These are phyloP conservation scores for Coemansia sp. DNA, from an alignment of 192 early-diverging fungal species.

Conservation along the genomic window DNA sequence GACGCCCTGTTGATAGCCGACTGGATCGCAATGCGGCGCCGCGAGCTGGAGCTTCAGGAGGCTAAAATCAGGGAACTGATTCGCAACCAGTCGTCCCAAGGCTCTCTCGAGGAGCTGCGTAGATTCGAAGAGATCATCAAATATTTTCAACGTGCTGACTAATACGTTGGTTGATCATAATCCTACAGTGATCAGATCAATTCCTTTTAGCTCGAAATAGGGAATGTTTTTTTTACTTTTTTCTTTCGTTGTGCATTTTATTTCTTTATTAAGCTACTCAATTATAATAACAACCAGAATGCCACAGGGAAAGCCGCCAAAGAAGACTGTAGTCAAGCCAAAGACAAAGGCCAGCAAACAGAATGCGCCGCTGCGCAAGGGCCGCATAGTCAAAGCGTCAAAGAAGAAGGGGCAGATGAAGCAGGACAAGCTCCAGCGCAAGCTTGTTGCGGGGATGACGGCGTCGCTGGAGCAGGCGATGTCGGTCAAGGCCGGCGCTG, in stretches of 20 bases:
- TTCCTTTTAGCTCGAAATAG: too few relatives aligned
- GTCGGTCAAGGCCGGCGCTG: conserved; percentile 67
- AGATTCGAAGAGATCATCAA: conserved; percentile 1
- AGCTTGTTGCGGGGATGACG: conserved; percentile 45
- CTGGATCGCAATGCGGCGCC: conserved; percentile 36
- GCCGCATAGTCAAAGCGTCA: conserved; percentile 41
- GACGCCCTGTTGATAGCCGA: conserved; percentile 40
- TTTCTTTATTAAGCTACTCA: not conserved
- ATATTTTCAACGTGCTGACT: not conserved
- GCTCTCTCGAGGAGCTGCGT: not conserved
- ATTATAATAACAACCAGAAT: not conserved
- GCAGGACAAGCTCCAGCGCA: conserved; percentile 44
- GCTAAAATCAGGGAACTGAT: conserved; percentile 21
- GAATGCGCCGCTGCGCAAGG: conserved; percentile 25
- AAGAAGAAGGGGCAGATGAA: conserved; percentile 33
- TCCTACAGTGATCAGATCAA: not conserved
- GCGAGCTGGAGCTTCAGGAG: conserved; percentile 37
- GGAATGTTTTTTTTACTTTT: not conserved
- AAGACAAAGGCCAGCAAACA: conserved; percentile 11
- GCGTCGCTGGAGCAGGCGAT: conserved; percentile 56
- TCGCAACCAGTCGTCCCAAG: not conserved
- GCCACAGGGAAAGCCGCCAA: conserved; percentile 50
- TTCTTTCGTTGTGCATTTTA: not conserved
- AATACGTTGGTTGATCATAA: not conserved
- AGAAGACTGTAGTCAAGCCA: conserved; percentile 34